These are phyloP conservation scores for Suaeda aralocaspica DNA, from an alignment of 148 eudicot genomes.

Conservation along the genomic window DNA sequence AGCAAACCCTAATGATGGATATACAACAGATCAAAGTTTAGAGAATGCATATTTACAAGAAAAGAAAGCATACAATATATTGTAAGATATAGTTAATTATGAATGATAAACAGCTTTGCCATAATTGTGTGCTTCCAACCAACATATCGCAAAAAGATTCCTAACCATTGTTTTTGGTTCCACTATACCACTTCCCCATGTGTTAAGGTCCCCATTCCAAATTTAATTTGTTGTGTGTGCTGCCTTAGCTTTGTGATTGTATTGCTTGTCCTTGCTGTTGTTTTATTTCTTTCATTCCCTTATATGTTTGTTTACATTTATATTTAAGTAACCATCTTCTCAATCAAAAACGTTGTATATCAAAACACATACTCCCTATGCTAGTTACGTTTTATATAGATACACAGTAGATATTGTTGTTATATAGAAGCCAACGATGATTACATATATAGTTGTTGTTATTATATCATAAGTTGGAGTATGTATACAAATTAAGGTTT, in stretches of 20 bases:
- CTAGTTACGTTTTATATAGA: too few relatives aligned
- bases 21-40: not conserved
- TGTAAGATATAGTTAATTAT: constrained; percentile 6
- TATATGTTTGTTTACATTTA: too few relatives aligned
- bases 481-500: too few relatives aligned
- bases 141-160: constrained; percentile 54
- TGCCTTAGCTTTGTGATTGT: constrained; percentile 27
- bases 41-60: not conserved
- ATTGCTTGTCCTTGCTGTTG: constrained; percentile 38
- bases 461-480: too few relatives aligned
- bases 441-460: too few relatives aligned
- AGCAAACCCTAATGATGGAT: constrained; percentile 6
- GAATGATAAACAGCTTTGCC: constrained; percentile 20
- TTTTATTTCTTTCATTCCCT: too few relatives aligned
- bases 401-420: too few relatives aligned
- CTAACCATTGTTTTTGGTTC: constrained; percentile 50
- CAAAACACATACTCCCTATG: too few relatives aligned
- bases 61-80: constrained; percentile 8
- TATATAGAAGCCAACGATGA: too few relatives aligned
- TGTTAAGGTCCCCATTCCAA: constrained; percentile 41
- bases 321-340: too few relatives aligned
- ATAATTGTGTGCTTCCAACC: constrained; percentile 44
- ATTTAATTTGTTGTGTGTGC: constrained; percentile 21
- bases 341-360: too few relatives aligned
- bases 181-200: constrained; percentile 46